Base-by-base conservation (phyloP, 2,329 filamentous ascomycete species). In the Aspergillus puulaauensis region DNA sequence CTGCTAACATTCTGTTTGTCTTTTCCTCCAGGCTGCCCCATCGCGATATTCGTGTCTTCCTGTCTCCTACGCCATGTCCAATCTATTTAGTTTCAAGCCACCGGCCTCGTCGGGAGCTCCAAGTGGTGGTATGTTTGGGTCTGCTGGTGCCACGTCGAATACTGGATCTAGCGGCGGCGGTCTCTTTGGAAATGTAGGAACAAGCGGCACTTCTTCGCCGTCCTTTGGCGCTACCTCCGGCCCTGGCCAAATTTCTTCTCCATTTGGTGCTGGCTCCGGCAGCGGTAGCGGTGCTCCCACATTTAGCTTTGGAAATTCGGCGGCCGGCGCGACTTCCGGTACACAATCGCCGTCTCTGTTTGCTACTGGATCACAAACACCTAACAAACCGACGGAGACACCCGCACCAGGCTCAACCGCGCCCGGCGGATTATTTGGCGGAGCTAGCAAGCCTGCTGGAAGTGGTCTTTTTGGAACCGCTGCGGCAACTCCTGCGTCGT, bases 151-250 rank as follows among this genome's bases (percentile, higher is more conserved):
- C 17, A 68, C 64, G 51, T 52, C 71, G 46, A 68, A 66, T 57
- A 54, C 68, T 21, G 67, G 68, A 33, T 55, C 63, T 14, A 47
- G 57, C 41, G 70, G 71, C 56, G 64, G 71, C 57, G 65, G 70
- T 49, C 68, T 79, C 37, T 79, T 80, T 66, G 77, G 78, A 54
- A 76, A 73, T 65, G 66, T 71, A 65, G 70, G 73, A 66, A 66
- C 70, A 17, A 66, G 61, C 46, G 68, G 68, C 56, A 67, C 64
- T 53, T 66, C 73, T 39, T 60, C 72, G 24, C 65, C 74, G 40
- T 72, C 57, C 6, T 58, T 54, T 60, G 65, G 53, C 39, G 57
- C 63, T 49, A 57, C 65, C n/a, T 48, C 63, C 40, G 51, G 50
- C 7, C 59, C 59, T 31, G 61, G 54, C 44, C 57, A 66, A 50